Evolutionary conservation across 352 stramenopile species (phyloP).

Genomic region (Thalassiosira exigua): DNA sequence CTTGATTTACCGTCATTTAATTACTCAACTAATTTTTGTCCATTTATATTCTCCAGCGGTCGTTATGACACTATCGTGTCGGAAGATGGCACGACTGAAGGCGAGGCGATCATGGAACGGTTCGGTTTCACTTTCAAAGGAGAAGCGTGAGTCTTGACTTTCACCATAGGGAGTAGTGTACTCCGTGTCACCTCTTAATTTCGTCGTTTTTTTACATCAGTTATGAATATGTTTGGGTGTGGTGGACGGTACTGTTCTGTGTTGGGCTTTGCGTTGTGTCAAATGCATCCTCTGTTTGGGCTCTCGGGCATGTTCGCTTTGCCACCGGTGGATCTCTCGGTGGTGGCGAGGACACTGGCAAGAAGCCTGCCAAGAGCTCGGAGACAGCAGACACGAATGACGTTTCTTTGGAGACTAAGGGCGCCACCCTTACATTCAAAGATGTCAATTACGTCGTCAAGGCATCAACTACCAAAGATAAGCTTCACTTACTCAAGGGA

Average conservation of each 20-base stretch:
- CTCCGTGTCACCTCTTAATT: slow-evolving; percentile 44
- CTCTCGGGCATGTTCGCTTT: slow-evolving; percentile 59
- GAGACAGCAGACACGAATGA: slow-evolving; percentile 38
- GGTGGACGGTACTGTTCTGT: too few species aligned
- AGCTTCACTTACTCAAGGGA: slow-evolving; percentile 46
- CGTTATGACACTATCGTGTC: too few species aligned
- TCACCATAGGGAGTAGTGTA: slow-evolving; percentile 40
- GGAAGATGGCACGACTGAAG: slow-evolving; percentile 44
- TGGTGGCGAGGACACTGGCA: slow-evolving; percentile 50
- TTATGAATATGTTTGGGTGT: slow-evolving; percentile 48
- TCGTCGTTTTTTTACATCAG: slow-evolving; percentile 56
- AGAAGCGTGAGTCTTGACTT: slow-evolving; percentile 17
- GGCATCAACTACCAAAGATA: slow-evolving; percentile 47
- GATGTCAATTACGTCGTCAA: slow-evolving; percentile 48
- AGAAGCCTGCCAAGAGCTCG: slow-evolving; percentile 53
- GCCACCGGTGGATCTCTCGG: slow-evolving; percentile 55
- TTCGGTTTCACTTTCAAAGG: slow-evolving; percentile 20
- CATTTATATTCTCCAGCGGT: too few species aligned
- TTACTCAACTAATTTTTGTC: too few species aligned
- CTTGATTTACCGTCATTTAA: too few species aligned
- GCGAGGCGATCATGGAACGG: slow-evolving; percentile 51
- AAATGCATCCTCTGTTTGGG: not conserved
- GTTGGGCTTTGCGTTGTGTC: too few species aligned
- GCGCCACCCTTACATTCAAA: slow-evolving; percentile 46
- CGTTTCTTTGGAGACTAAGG: slow-evolving; percentile 37